Conservation (phyloP, 148 eudicot species). For the Rhododendron henanense region DNA sequence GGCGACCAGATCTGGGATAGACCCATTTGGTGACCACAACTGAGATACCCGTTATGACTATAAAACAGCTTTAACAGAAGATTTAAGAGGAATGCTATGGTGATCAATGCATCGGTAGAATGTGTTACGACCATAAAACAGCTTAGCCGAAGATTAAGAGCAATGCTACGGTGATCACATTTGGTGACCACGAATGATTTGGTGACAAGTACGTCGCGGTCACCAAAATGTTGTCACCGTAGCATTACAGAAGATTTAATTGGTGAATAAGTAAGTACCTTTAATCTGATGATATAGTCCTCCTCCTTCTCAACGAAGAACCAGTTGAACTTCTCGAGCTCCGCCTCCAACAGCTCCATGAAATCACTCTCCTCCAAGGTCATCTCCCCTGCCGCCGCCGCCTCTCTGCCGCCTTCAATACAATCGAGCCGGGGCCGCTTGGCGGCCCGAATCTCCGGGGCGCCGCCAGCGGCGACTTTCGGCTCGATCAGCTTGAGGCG, state of each 20-base stretch:
- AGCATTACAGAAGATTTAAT: not conserved
- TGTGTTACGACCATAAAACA: not conserved
- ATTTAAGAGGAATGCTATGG: not conserved
- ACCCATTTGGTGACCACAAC: not conserved
- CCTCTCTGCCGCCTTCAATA: conserved; percentile 11
- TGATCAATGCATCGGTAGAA: not conserved
- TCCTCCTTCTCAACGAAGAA: conserved; percentile 70
- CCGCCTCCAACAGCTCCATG: conserved; percentile 46
- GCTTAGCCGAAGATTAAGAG: not conserved
- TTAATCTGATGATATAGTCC: conserved; percentile 54
- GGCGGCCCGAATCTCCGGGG: conserved; percentile 1
- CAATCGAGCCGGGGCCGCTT: conserved; percentile 38
- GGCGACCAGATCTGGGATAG: not conserved
- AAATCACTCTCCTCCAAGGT: conserved; percentile 49
- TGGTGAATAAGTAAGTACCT: conserved; percentile 28
- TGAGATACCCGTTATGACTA: not conserved
- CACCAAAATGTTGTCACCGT: not conserved
- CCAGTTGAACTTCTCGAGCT: conserved; percentile 60
- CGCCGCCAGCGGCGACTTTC: conserved; percentile 9
- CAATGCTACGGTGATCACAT: not conserved
- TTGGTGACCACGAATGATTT: no score
- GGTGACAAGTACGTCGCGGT: no score
- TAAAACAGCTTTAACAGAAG: not conserved
- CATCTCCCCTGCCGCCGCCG: conserved; percentile 23
- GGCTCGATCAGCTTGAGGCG: conserved; percentile 69